These are phyloP conservation scores for Camellia lanceoleosa DNA, from an alignment of 148 eudicot genomes.

Conservation along the genomic window DNA sequence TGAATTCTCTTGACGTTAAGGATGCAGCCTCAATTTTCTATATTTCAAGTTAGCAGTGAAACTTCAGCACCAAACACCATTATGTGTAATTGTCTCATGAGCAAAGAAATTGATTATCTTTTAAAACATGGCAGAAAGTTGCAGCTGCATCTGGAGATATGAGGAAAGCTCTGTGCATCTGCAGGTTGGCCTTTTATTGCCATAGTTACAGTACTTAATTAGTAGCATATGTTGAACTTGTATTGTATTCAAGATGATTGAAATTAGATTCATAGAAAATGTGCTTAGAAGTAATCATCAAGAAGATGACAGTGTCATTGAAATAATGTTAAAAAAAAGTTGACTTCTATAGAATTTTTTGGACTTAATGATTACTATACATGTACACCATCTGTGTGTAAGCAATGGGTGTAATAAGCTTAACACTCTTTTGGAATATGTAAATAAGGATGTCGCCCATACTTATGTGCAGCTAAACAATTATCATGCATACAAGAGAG, in stretches of 20 bases:
- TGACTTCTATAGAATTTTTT: no score
- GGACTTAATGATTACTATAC: no score
- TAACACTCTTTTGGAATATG: no score
- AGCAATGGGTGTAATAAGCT: no score
- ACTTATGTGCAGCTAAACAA: no score
- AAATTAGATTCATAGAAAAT: background rate
- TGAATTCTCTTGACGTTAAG: background rate
- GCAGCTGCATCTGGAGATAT: conserved; percentile 96
- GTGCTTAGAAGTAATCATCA: no score
- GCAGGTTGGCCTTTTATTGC: conserved; percentile 58
- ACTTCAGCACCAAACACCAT: conserved; percentile 29
- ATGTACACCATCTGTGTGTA: no score
- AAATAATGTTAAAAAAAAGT: background rate
- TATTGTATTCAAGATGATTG: background rate
- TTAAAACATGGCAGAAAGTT: conserved; percentile 63
- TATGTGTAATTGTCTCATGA: background rate
- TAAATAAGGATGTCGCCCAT: no score
- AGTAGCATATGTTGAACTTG: no score
- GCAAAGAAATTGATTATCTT: background rate
- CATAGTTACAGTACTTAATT: background rate
- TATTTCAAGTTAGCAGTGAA: conserved; percentile 32
- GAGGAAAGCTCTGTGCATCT: conserved; percentile 85
- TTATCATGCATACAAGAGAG: no score
- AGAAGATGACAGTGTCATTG: background rate
- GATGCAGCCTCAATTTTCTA: conserved; percentile 4